Base-by-base conservation (phyloP, 352 stramenopile species). In the Thraustochytrium striatum region DNA sequence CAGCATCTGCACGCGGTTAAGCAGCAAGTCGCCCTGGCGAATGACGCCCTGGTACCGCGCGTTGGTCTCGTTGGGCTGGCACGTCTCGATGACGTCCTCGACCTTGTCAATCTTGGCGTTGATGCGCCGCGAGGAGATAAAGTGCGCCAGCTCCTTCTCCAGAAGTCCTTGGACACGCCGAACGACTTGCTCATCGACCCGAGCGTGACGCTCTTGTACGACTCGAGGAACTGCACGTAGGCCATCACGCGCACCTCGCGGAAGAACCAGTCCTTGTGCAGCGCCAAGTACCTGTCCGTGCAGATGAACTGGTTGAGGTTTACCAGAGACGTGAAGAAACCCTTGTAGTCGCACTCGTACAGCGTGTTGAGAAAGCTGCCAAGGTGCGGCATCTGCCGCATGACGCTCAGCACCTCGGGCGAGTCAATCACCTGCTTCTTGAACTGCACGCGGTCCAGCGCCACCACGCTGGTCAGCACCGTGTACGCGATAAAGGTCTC, bases 51-150 rank as follows among this genome's bases (percentile, higher is more conserved):
- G 91, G 86, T 99, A 99, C 85, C 98, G 93, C 21, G 93, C 92
- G 87, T 98, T 99, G 87, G 98, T 99, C 79, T 91, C 90, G 88
- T 99, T 96, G 0, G 95, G 93, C 55, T 95, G 90, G 84, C 97
- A 98, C n/a, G 94, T 99, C 84, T 99, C 93, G 75, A 99, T 97
- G 35, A 99, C 93, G 41, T 94, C 94, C 25, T 88, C 93, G 53
- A 98, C 95, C 87, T 98, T 99, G 87, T 99, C 96, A 85, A 99
- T 99, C 87, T 99, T 99, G 61, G 95, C 96, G 81, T 96, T 97
- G 58, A 99, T 85, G 39, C 96, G 89, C 1, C 94, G 92, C 0
- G 94, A 92, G 1, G 95, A 94, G 83, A 99, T 99, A 86, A 99
- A 99, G 59, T 93, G 91, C 73, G 93, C 95, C 11, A 98, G 90